Evolutionary conservation across 805 yeast species (phyloP).

Genomic region (Spathaspora sp.): DNA sequence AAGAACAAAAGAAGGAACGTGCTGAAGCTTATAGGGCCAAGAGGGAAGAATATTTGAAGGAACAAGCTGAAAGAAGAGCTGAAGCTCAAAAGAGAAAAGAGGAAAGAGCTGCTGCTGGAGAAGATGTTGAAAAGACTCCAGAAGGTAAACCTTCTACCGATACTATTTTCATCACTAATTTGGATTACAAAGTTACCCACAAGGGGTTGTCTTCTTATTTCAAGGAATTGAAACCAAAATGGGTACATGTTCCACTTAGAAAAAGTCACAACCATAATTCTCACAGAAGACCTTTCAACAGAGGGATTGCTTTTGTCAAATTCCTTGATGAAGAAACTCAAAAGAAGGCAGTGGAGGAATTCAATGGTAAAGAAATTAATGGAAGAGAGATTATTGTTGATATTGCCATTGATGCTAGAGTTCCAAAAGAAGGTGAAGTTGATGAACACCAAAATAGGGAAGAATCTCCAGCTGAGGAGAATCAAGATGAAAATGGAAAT

Average conservation of each 20-base stretch:
- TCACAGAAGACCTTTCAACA: conserved; percentile 46
- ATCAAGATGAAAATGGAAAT: background rate
- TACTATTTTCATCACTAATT: conserved; percentile 60
- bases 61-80: conserved; percentile 16
- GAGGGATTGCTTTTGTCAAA: conserved; percentile 65
- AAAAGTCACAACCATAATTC: conserved; percentile 34
- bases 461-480: conserved; percentile 4
- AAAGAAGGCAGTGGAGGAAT: conserved; percentile 64
- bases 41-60: conserved; percentile 15
- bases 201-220: conserved; percentile 45
- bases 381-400: conserved; percentile 67
- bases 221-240: conserved; percentile 47
- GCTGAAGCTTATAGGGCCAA: conserved; percentile 30
- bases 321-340: conserved; percentile 62
- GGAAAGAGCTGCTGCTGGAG: conserved; percentile 5
- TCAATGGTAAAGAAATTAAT: conserved; percentile 61
- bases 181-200: conserved; percentile 48
- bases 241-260: conserved; percentile 58
- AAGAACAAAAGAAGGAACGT: conserved; percentile 38
- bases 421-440: conserved; percentile 22
- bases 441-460: conserved; percentile 6
- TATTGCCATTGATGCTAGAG: conserved; percentile 64
- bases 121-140: conserved; percentile 15
- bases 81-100: conserved; percentile 9
- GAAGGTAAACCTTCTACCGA: conserved; percentile 54